Conservation (phyloP, 768 basidiomycete species). For the Termitomyces sp. region DNA sequence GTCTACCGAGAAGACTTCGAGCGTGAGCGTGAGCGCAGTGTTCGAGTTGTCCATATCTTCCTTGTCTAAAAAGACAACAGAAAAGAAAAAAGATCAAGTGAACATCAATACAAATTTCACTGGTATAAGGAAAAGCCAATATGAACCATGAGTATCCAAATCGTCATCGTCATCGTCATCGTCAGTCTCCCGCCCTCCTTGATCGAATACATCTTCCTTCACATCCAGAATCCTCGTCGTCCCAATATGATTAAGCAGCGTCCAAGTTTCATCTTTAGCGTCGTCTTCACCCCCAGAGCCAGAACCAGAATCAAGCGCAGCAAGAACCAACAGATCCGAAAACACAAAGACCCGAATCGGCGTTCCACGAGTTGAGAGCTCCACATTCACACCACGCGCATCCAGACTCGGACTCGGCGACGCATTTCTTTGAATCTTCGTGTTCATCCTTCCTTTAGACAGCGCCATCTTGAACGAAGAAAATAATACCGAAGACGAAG, state of each 20-base stretch:
- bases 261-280: constrained; percentile 8
- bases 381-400: background rate
- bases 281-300: constrained; percentile 2
- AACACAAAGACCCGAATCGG: constrained; percentile 39
- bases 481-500: constrained; percentile 8
- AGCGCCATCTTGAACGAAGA: constrained; percentile 13
- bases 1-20: constrained; percentile 49
- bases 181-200: no score
- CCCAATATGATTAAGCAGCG: constrained; percentile 30
- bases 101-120: background rate
- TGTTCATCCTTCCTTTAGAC: constrained; percentile 5
- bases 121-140: background rate
- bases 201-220: background rate
- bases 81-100: background rate
- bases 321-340: constrained; percentile 64
- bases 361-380: background rate
- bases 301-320: constrained; percentile 24
- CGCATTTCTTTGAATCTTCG: constrained; percentile 3
- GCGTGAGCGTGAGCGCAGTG: no score
- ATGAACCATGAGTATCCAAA: constrained; percentile 8
- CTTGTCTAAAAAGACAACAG: constrained; percentile 3
- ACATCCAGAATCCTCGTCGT: constrained; percentile 39
- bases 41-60: background rate
- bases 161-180: background rate
- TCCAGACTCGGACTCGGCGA: constrained; percentile 10